These are phyloP conservation scores for Cercis canadensis DNA, from an alignment of 306 rosid genomes.

Conservation along the genomic window DNA sequence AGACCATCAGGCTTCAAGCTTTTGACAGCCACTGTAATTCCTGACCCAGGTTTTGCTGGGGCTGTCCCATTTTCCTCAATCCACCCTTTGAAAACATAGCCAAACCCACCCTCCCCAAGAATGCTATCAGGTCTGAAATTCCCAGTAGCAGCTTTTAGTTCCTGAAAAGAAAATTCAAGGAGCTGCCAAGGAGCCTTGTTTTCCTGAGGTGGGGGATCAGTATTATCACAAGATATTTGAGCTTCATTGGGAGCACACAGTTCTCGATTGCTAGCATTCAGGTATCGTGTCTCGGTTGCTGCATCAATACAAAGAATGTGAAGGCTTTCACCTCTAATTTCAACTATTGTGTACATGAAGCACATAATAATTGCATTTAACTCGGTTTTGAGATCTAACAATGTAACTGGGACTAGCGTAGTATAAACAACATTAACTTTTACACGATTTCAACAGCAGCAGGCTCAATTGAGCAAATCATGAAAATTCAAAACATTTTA, in stretches of 20 bases:
- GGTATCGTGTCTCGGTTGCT: slow-evolving; percentile 90
- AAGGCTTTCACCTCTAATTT: slow-evolving; percentile 34
- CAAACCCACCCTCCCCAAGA: slow-evolving; percentile 98
- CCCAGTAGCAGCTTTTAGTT: slow-evolving; percentile 91
- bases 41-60: slow-evolving; percentile 94
- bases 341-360: slow-evolving; percentile 26
- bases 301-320: slow-evolving; percentile 46
- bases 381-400: slow-evolving; percentile 36
- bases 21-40: slow-evolving; percentile 92
- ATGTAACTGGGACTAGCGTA: slow-evolving; percentile 11
- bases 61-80: slow-evolving; percentile 96
- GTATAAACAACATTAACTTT: background rate
- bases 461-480: background rate
- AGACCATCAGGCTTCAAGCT: slow-evolving; percentile 96
- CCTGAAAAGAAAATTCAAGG: slow-evolving; percentile 82
- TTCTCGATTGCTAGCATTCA: slow-evolving; percentile 94
- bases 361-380: slow-evolving; percentile 20
- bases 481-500: background rate
- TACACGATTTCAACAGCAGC: slow-evolving; percentile 8
- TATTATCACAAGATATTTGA: slow-evolving; percentile 70
- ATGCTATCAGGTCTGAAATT: slow-evolving; percentile 99
- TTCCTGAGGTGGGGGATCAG: slow-evolving; percentile 61
- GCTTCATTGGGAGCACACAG: slow-evolving; percentile 77
- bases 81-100: slow-evolving; percentile 97
- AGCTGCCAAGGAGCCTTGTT: slow-evolving; percentile 65